These are phyloP conservation scores for Dionaea muscipula DNA, from an alignment of 179 eudicot genomes.

Conservation along the genomic window DNA sequence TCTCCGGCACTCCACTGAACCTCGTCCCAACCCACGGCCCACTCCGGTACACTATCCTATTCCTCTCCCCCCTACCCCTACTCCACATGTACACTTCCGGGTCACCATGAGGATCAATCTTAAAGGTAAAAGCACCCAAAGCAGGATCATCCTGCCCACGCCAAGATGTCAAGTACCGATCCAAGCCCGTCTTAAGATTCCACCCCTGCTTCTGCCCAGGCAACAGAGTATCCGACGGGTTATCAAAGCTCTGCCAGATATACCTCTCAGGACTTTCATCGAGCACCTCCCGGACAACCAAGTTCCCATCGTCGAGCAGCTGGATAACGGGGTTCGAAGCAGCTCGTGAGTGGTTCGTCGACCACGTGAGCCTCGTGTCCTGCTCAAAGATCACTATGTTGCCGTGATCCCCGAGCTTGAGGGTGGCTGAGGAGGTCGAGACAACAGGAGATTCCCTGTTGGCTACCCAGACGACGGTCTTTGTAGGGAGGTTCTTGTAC, in stretches of 20 bases:
- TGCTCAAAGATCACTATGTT: conserved; percentile 9
- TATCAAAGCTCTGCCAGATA: conserved; percentile 29
- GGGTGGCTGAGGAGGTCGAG: conserved; percentile 12
- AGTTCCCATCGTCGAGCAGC: conserved; percentile 28
- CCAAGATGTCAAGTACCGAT: conserved; percentile 35
- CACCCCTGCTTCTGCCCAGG: conserved; percentile 20
- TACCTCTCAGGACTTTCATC: conserved; percentile 7
- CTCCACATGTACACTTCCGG: conserved; percentile 33
- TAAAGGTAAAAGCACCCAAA: conserved; percentile 32
- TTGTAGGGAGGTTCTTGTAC: conserved; percentile 18
- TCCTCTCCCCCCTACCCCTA: too few species aligned
- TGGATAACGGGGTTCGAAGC: conserved; percentile 13
- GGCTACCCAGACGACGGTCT: conserved; percentile 32
- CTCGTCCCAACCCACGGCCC: conserved; percentile 87
- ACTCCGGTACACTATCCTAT: conserved; percentile 22
- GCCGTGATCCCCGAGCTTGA: conserved; percentile 17
- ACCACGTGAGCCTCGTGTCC: conserved; percentile 6
- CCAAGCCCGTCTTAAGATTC: conserved; percentile 16
- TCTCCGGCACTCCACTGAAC: conserved; percentile 78
- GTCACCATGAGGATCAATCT: conserved; percentile 38
- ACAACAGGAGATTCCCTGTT: conserved; percentile 31
- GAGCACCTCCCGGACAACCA: conserved; percentile 17
- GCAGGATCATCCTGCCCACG: conserved; percentile 27
- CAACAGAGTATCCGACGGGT: conserved; percentile 19
- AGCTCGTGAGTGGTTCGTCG: conserved; percentile 6